Evolutionary conservation across 495 filamentous ascomycete genomes (phyloP).

Genomic region (Hyphodiscus hymeniophilus): DNA sequence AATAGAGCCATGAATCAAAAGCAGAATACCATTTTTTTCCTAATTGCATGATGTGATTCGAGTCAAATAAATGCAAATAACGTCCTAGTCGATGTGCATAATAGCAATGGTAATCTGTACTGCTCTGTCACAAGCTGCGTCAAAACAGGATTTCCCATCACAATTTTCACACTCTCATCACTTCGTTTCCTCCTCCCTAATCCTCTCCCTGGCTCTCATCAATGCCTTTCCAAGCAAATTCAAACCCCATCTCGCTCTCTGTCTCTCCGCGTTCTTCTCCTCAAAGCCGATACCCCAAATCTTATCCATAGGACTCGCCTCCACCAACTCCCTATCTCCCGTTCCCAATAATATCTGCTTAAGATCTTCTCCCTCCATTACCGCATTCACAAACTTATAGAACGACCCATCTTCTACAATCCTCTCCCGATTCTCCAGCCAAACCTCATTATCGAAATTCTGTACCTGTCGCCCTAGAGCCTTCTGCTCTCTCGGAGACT

Average conservation of each 20-base stretch:
- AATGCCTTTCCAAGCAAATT: conserved; percentile 26
- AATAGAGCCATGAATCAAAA: background rate
- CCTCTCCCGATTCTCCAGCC: conserved; percentile 25
- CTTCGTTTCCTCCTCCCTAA: background rate
- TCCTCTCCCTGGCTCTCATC: conserved; percentile 22
- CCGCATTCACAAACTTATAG: conserved; percentile 28
- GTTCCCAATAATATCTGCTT: conserved; percentile 24
- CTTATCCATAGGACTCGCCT: conserved; percentile 25
- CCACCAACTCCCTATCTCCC: conserved; percentile 23
- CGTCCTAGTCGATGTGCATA: too few species aligned
- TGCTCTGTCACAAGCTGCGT: too few species aligned
- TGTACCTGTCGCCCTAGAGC: conserved; percentile 21
- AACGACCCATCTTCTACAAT: conserved; percentile 26
- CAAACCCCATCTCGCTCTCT: conserved; percentile 24
- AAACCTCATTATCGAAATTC: conserved; percentile 20
- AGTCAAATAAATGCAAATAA: background rate
- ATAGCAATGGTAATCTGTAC: too few species aligned
- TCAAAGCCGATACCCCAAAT: conserved; percentile 31
- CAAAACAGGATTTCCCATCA: too few species aligned
- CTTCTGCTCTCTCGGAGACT: conserved; percentile 25
- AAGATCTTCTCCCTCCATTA: conserved; percentile 9
- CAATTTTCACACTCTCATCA: too few species aligned
- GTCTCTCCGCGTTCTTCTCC: conserved; percentile 22
- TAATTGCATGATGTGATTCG: background rate
- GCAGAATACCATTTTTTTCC: background rate